These are phyloP conservation scores for Rhizophora mangle DNA, from an alignment of 345 rosid genomes.

Conservation along the genomic window DNA sequence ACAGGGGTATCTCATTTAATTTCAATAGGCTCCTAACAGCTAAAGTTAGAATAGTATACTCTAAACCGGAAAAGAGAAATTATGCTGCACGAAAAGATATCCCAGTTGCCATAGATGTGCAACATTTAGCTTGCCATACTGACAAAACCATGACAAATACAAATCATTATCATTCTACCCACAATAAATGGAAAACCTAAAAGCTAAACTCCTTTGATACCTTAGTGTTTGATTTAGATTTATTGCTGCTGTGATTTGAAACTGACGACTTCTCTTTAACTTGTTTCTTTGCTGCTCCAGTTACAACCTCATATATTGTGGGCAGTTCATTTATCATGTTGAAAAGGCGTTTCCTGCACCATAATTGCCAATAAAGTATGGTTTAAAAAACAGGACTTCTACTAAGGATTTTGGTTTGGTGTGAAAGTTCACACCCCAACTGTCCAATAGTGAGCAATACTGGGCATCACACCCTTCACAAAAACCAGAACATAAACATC, in stretches of 20 bases:
- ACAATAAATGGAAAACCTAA: not conserved
- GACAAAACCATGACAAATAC: not conserved
- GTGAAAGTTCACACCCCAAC: too few relatives aligned
- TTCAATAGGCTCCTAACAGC: too few relatives aligned
- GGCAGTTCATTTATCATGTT: slow-evolving; percentile 21
- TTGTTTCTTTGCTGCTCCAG: slow-evolving; percentile 20
- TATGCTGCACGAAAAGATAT: too few relatives aligned
- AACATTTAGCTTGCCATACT: not conserved
- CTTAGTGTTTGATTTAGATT: slow-evolving; percentile 18
- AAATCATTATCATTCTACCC: not conserved
- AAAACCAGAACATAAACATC: too few relatives aligned
- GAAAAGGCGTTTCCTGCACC: slow-evolving; percentile 21
- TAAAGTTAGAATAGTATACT: too few relatives aligned
- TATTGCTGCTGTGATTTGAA: slow-evolving; percentile 19
- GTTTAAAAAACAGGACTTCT: not conserved
- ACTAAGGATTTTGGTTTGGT: too few relatives aligned
- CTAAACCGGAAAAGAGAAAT: too few relatives aligned
- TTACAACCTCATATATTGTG: slow-evolving; percentile 18
- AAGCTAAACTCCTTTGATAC: not conserved
- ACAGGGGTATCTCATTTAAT: too few relatives aligned
- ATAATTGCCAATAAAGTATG: not conserved
- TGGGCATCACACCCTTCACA: too few relatives aligned
- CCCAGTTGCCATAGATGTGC: not conserved
- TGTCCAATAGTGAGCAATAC: too few relatives aligned
- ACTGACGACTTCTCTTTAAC: slow-evolving; percentile 13